Evolutionary conservation across 495 filamentous ascomycete genomes (phyloP).

Genomic region (Daldinia childiae): DNA sequence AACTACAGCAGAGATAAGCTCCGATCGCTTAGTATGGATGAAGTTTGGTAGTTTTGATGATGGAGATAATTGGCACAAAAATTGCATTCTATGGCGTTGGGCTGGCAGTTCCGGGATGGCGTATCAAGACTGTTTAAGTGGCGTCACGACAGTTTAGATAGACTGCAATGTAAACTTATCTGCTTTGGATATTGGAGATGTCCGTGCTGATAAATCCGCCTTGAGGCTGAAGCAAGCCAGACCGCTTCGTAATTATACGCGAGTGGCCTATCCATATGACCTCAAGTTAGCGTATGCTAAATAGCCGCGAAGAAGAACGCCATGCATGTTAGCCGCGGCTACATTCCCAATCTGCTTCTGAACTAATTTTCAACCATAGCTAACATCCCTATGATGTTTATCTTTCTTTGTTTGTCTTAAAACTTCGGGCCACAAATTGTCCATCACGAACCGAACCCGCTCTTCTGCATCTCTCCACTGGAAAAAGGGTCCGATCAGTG

Average conservation of each 20-base stretch:
- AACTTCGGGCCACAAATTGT: not conserved
- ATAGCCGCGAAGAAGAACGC: constrained; percentile 17
- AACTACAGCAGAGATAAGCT: constrained; percentile 34
- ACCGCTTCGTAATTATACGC: constrained; percentile 13
- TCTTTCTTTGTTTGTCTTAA: constrained; percentile 10
- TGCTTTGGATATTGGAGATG: not conserved
- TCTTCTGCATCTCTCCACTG: too few relatives aligned
- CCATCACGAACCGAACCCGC: not conserved
- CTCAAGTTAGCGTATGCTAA: constrained; percentile 11
- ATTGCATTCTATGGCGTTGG: constrained; percentile 48
- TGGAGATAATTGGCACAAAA: constrained; percentile 14
- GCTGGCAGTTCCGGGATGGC: constrained; percentile 34
- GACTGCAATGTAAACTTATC: constrained; percentile 19
- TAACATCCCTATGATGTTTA: not conserved
- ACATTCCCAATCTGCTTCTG: constrained; percentile 5
- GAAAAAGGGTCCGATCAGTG: not conserved
- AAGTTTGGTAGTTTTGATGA: constrained; percentile 14
- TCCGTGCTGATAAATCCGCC: constrained; percentile 7
- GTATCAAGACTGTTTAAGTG: constrained; percentile 23
- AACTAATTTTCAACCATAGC: not conserved
- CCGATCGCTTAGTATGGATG: not conserved
- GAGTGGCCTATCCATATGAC: constrained; percentile 3
- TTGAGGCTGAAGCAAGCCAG: constrained; percentile 7
- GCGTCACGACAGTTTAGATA: constrained; percentile 14
- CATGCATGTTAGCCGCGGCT: constrained; percentile 12